Conservation (phyloP, 2,329 filamentous ascomycete species). For the Pseudocercospora crystallina region DNA sequence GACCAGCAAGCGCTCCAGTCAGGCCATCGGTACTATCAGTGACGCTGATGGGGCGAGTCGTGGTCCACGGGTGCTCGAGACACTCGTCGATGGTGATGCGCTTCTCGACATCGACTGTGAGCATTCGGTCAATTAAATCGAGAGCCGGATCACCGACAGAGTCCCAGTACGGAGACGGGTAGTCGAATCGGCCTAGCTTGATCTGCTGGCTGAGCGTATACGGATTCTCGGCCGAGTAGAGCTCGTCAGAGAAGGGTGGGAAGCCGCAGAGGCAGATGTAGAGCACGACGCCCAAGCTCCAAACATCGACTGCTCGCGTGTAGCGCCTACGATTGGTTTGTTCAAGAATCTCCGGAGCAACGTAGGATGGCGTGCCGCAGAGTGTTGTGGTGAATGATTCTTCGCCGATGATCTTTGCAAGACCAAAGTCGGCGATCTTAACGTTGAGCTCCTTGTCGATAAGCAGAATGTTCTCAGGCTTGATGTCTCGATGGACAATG, state of each 20-base stretch:
- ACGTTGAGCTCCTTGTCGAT: conserved; percentile 80
- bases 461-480: conserved; percentile 92
- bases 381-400: conserved; percentile 96
- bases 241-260: conserved; percentile 93
- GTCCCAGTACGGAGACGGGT: conserved; percentile 96
- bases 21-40: conserved; percentile 90
- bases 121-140: conserved; percentile 92
- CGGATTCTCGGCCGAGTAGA: conserved; percentile 73
- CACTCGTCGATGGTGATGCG: conserved; percentile 89
- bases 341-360: conserved; percentile 91
- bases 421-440: conserved; percentile 93
- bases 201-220: conserved; percentile 88
- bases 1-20: conserved; percentile 76
- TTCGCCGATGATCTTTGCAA: conserved; percentile 98
- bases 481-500: conserved; percentile 96
- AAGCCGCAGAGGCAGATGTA: conserved; percentile 98
- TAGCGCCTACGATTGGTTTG: conserved; percentile 81
- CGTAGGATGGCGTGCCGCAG: conserved; percentile 85
- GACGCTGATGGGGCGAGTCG: conserved; percentile 35
- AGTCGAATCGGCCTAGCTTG: conserved; percentile 84
- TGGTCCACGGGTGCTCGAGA: conserved; percentile 87
- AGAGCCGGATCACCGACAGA: conserved; percentile 81
- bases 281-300: conserved; percentile 95
- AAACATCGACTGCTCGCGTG: conserved; percentile 91
- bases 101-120: conserved; percentile 80